phyloP scores from a whole-genome alignment of 2,329 filamentous ascomycete species.

The Aphanoascus verrucosus region DNA sequence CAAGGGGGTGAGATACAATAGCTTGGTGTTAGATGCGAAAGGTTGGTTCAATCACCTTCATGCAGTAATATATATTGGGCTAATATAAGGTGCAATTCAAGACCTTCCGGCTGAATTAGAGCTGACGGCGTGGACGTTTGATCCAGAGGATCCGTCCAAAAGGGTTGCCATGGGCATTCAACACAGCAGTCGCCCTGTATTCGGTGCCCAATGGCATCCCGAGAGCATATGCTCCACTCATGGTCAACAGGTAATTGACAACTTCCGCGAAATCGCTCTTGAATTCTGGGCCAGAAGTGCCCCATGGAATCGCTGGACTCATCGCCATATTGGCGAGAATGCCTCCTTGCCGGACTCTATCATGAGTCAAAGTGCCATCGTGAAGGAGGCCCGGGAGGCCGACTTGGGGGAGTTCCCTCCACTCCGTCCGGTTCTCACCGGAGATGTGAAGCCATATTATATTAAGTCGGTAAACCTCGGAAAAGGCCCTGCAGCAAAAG shows the following conservation, averaged over 20 bases:
- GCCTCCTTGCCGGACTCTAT: conserved; percentile 12
- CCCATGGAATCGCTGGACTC: neutral
- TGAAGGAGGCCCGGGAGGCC: conserved; percentile 9
- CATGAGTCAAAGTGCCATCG: conserved; percentile 9
- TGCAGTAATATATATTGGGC: neutral
- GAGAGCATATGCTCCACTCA: conserved; percentile 15
- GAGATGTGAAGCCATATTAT: conserved; percentile 6
- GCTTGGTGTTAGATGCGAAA: conserved; percentile 13
- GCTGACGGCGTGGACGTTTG: conserved; percentile 15
- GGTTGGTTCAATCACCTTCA: conserved; percentile 1
- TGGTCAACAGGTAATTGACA: conserved; percentile 15
- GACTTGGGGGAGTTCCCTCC: conserved; percentile 1
- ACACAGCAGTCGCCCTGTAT: conserved; percentile 13
- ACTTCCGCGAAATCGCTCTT: conserved; percentile 12
- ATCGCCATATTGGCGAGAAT: neutral
- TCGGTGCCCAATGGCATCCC: conserved; percentile 16
- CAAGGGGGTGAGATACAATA: conserved; percentile 16
- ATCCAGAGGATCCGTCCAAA: conserved; percentile 10
- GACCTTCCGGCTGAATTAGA: conserved; percentile 12
- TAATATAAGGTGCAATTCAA: neutral
- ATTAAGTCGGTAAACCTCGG: conserved; percentile 11
- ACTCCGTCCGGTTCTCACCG: neutral
- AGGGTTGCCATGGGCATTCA: conserved; percentile 14
- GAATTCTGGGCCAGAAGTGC: conserved; percentile 9
- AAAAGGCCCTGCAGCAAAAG: conserved; percentile 9